Base-by-base conservation (phyloP, 2,329 filamentous ascomycete genomes). In the Delphinella strobiligena region DNA sequence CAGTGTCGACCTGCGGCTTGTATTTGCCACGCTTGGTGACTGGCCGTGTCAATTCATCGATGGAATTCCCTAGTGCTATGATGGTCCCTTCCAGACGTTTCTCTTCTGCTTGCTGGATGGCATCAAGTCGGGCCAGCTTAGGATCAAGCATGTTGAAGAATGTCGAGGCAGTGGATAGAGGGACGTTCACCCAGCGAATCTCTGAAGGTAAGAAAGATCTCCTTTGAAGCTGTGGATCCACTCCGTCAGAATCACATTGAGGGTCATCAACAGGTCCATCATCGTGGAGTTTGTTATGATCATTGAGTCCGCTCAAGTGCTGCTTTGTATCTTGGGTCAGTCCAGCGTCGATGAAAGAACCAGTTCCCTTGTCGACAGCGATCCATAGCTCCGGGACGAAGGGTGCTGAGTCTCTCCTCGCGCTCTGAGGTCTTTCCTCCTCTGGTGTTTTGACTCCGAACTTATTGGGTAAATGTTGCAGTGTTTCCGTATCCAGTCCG, bases 131-230 rank as follows among this genome's bases (percentile, higher is more conserved):
- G 16, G 70, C 71, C 12, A 93, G 71, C 53, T 89, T 82, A 32
- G 67, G 72, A 51, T 82, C 77, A 5, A 93, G 70, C 31, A 82
- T 74, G 19, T 75, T 71, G 58, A 93, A 93, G 59, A 93, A 93
- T 53, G 87, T 75, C 15, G 72, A 70, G 52, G 91, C 85, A 17
- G 84, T 84, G 2, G 75, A 75, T 2, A 93, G 64, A 14, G 84
- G 81, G 5, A 93, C 73, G 54, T 88, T 79, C n/a, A 93, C 66
- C 43, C 47, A 66, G 54, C 36, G 19, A n/a, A 38, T 40, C 12
- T 24, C 5, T 7, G 22, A 27, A 7, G 7, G 7, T 12, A 27
- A 27, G 12, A 12, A 27, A 7, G 22, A 12, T 27, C 22, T 7
- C 12, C 22, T 27, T 27, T 27, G 7, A 12, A 27, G 22, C 12